phyloP scores from a whole-genome alignment of 2,329 filamentous ascomycete genomes.

The Aspergillus ruber region DNA sequence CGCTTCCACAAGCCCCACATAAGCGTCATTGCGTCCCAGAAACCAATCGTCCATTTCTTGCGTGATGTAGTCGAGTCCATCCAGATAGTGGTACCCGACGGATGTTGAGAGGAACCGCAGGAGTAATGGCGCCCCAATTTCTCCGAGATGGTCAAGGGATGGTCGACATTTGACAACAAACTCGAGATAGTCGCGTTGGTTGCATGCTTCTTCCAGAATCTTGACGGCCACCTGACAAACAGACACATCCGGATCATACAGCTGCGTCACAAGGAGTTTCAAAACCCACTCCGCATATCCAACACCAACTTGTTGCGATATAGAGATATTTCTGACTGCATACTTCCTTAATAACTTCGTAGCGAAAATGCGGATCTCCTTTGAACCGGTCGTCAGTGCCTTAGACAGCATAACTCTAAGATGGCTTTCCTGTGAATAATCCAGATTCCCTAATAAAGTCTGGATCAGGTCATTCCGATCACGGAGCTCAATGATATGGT shows the following conservation, averaged over 20 bases:
- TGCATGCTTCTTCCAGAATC: conserved; percentile 95
- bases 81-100: conserved; percentile 94
- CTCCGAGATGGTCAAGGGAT: conserved; percentile 87
- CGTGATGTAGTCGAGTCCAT: conserved; percentile 95
- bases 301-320: conserved; percentile 32
- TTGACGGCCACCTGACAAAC: conserved; percentile 95
- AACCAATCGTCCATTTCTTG: conserved; percentile 99
- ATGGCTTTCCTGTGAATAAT: conserved; percentile 83
- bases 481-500: conserved; percentile 89
- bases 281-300: conserved; percentile 92
- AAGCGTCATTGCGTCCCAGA: conserved; percentile 90
- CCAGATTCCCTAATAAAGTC: conserved; percentile 80
- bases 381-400: conserved; percentile 82
- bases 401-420: conserved; percentile 89
- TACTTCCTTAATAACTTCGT: conserved; percentile 85
- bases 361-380: conserved; percentile 82
- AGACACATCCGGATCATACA: conserved; percentile 95
- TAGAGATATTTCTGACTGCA: conserved; percentile 54
- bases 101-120: conserved; percentile 91
- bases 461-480: conserved; percentile 89
- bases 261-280: conserved; percentile 88
- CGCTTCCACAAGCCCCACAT: conserved; percentile 91
- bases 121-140: conserved; percentile 89
- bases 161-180: conserved; percentile 96
- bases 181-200: conserved; percentile 81